Conservation (phyloP, 352 stramenopile genomes). For the Globisporangium emineosum region DNA sequence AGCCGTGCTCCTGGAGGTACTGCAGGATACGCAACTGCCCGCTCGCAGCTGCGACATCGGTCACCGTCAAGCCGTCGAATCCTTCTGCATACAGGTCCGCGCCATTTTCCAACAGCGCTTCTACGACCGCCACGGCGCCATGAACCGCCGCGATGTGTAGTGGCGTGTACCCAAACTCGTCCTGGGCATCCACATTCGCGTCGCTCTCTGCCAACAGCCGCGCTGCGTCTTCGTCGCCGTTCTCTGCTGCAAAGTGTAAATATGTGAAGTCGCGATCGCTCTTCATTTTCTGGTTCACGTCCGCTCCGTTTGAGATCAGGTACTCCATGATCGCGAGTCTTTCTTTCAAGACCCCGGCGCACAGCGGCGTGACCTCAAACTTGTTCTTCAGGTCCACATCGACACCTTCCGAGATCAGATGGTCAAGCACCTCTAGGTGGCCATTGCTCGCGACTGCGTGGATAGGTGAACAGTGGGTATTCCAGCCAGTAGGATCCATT, state of each 20-base stretch:
- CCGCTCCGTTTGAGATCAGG: slow-evolving; percentile 17
- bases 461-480: slow-evolving; percentile 8
- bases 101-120: slow-evolving; percentile 23
- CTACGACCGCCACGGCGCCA: slow-evolving; percentile 15
- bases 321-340: slow-evolving; percentile 14
- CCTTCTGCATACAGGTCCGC: slow-evolving; percentile 17
- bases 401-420: slow-evolving; percentile 9
- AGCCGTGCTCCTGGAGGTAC: slow-evolving; percentile 17
- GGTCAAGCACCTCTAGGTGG: slow-evolving; percentile 19
- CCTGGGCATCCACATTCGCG: slow-evolving; percentile 19
- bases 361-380: slow-evolving; percentile 17
- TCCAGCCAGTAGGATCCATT: slow-evolving; percentile 12
- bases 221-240: slow-evolving; percentile 23
- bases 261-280: slow-evolving; percentile 18
- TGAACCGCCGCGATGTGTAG: slow-evolving; percentile 26
- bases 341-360: slow-evolving; percentile 12
- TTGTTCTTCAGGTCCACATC: slow-evolving; percentile 18
- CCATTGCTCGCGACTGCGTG: slow-evolving; percentile 19
- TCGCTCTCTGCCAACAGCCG: slow-evolving; percentile 23
- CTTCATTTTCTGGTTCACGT: slow-evolving; percentile 19
- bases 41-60: slow-evolving; percentile 18
- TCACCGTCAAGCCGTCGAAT: slow-evolving; percentile 13
- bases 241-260: slow-evolving; percentile 30
- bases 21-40: slow-evolving; percentile 20
- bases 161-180: slow-evolving; percentile 24